These are phyloP conservation scores for Solanum corneliomulleri DNA, from an alignment of 257 asterid genomes.

Conservation along the genomic window DNA sequence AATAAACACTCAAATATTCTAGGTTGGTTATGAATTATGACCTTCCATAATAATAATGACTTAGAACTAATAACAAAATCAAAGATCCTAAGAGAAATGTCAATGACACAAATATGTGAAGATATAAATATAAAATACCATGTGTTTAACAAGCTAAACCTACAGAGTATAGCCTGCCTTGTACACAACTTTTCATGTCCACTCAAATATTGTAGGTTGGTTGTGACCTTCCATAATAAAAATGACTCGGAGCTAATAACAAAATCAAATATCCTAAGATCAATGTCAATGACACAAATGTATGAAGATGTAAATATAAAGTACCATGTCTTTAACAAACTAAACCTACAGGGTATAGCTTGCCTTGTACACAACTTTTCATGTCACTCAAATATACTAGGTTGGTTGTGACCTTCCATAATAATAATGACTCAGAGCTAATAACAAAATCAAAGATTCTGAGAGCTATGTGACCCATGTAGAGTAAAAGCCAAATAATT, in stretches of 20 bases:
- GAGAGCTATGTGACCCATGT: not conserved
- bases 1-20: not conserved
- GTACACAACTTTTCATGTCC: not conserved
- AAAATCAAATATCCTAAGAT: not conserved
- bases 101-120: not conserved
- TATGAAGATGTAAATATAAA: not conserved
- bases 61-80: not conserved
- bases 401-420: not conserved
- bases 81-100: not conserved
- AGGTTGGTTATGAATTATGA: not conserved
- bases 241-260: not conserved
- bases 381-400: not conserved
- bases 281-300: not conserved
- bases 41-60: not conserved
- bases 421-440: not conserved
- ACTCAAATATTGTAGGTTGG: not conserved
- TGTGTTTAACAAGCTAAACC: not conserved
- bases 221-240: not conserved
- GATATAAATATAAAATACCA: not conserved
- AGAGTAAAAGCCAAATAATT: not conserved
- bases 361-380: not conserved
- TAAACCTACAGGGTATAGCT: not conserved
- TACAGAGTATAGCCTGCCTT: not conserved
- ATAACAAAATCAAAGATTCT: not conserved
- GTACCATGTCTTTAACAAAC: not conserved